These are phyloP conservation scores for Capsella bursapastoris DNA, from an alignment of 345 rosid species.

Conservation along the genomic window DNA sequence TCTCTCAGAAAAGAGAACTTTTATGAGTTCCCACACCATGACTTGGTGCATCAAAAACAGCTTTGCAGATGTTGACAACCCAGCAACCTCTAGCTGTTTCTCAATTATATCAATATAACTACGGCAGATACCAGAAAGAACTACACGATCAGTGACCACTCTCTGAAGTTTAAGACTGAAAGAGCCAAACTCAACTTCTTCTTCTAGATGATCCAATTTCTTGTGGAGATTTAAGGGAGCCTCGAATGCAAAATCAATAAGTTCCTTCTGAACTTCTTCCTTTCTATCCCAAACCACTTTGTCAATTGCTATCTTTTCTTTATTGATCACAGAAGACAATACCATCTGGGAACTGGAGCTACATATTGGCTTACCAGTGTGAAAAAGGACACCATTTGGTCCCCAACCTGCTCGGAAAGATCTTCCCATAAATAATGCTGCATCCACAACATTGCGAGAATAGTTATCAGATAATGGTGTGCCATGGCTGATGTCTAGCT, in stretches of 20 bases:
- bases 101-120: conserved; percentile 78
- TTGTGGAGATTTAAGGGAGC: conserved; percentile 82
- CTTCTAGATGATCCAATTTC: conserved; percentile 58
- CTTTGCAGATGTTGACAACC: conserved; percentile 66
- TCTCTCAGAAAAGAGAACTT: conserved; percentile 85
- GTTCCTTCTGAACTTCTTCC: conserved; percentile 69
- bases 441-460: conserved; percentile 85
- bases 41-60: conserved; percentile 89
- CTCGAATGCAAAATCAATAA: conserved; percentile 70
- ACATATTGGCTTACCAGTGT: conserved; percentile 70
- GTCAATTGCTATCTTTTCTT: conserved; percentile 89
- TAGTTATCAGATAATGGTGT: conserved; percentile 73
- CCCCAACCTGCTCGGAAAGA: conserved; percentile 99
- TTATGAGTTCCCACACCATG: conserved; percentile 95
- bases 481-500: conserved; percentile 64
- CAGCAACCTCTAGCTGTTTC: conserved; percentile 78
- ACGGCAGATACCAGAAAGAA: conserved; percentile 80
- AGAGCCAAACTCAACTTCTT: conserved; percentile 69
- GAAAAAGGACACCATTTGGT: conserved; percentile 91
- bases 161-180: conserved; percentile 74
- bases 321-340: conserved; percentile 73
- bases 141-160: conserved; percentile 61
- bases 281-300: conserved; percentile 76
- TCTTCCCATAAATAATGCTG: conserved; percentile 94
- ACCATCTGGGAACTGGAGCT: conserved; percentile 52